Conservation (phyloP, 2,329 filamentous ascomycete species). For the Fusarium sp. region DNA sequence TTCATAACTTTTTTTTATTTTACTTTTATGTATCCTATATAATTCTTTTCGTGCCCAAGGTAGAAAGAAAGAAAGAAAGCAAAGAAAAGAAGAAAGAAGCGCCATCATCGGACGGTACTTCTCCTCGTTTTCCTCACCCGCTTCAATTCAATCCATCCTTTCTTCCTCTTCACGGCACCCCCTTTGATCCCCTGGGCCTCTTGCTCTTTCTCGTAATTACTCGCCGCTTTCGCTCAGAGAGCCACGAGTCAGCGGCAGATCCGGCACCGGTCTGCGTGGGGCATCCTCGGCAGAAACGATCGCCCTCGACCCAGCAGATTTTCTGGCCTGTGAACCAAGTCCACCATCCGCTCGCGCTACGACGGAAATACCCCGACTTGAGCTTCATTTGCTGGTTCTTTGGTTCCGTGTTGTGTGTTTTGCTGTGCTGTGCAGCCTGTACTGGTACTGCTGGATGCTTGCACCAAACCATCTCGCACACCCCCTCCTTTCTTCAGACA, state of each 20-base stretch:
- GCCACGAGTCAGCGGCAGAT: slow-evolving; percentile 47
- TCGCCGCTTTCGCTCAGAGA: slow-evolving; percentile 43
- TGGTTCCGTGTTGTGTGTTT: not conserved
- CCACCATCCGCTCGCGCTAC: slow-evolving; percentile 41
- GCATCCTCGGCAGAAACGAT: slow-evolving; percentile 44
- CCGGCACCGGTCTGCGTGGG: slow-evolving; percentile 47
- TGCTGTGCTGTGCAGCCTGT: not conserved
- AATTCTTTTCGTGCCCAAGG: slow-evolving; percentile 10
- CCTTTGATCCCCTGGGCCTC: slow-evolving; percentile 28
- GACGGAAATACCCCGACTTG: slow-evolving; percentile 49
- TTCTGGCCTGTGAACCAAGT: slow-evolving; percentile 40
- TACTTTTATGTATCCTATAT: slow-evolving; percentile 11
- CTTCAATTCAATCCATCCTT: not conserved
- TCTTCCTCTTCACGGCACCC: slow-evolving; percentile 20
- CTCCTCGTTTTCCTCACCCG: slow-evolving; percentile 25
- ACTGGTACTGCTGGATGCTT: slow-evolving; percentile 6
- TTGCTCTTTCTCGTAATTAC: slow-evolving; percentile 40
- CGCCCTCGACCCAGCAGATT: slow-evolving; percentile 39
- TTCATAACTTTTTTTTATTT: not conserved
- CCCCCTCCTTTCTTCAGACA: slow-evolving; percentile 33
- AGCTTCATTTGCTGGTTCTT: slow-evolving; percentile 18
- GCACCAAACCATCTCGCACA: slow-evolving; percentile 38
- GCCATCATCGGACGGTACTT: slow-evolving; percentile 31
- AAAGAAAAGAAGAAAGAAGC: too few relatives aligned
- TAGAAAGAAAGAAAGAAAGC: slow-evolving; percentile 38